These are phyloP conservation scores for Podaxis mareebaensis DNA, from an alignment of 768 basidiomycete genomes.

Conservation along the genomic window DNA sequence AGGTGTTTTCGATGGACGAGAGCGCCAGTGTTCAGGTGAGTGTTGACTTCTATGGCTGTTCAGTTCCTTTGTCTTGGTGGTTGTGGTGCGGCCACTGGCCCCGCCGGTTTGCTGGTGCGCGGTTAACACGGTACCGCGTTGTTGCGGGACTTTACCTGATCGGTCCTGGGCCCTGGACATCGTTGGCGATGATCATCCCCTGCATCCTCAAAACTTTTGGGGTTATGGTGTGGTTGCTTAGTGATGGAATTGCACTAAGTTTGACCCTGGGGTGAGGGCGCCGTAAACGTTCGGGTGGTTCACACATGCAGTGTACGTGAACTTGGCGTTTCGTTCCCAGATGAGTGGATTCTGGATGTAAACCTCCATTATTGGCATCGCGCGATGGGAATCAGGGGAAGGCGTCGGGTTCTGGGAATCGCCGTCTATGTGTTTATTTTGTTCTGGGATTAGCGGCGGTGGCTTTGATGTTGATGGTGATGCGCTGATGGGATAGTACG, in stretches of 20 bases:
- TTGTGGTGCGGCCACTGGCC: background rate
- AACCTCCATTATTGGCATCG: too few relatives aligned
- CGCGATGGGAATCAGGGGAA: background rate
- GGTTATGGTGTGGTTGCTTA: background rate
- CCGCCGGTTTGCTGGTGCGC: too few relatives aligned
- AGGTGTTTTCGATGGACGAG: conserved; percentile 83
- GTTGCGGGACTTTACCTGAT: too few relatives aligned
- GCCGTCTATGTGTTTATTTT: background rate
- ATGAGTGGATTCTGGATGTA: background rate
- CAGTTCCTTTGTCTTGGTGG: background rate
- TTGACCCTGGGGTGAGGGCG: background rate
- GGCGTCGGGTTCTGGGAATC: background rate
- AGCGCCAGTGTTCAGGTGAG: conserved; percentile 90
- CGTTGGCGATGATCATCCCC: background rate
- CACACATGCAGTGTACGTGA: background rate
- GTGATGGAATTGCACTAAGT: background rate
- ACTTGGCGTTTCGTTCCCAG: background rate
- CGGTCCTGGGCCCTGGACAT: background rate
- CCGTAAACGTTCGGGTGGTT: background rate
- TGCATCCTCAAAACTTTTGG: background rate
- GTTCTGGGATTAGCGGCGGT: background rate
- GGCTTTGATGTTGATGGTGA: background rate
- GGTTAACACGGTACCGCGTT: too few relatives aligned
- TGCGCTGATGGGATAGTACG: background rate
- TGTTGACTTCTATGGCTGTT: background rate